phyloP scores from a whole-genome alignment of 805 yeast genomes.

The Barnettozyma populi region DNA sequence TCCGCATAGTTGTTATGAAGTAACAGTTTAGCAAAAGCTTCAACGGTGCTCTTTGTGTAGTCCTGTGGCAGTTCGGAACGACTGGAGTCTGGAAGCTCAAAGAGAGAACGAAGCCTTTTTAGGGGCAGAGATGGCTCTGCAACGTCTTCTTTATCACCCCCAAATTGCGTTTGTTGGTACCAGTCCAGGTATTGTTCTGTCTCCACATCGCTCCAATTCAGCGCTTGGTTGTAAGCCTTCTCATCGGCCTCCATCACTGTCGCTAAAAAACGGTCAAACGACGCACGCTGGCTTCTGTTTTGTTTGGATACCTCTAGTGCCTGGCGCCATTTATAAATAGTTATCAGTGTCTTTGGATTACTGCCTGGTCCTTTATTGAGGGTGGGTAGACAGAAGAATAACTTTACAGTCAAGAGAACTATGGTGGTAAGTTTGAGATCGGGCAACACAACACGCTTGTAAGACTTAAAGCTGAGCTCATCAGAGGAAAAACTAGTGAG shows the following conservation, averaged over 20 bases:
- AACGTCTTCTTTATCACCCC: conserved; percentile 20
- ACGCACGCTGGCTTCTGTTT: conserved; percentile 5
- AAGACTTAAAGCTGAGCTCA: background rate
- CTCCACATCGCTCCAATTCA: conserved; percentile 43
- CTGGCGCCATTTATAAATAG: conserved; percentile 18
- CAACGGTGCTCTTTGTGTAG: background rate
- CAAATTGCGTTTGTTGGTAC: conserved; percentile 30
- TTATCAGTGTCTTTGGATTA: background rate
- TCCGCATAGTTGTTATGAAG: background rate
- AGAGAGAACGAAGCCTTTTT: conserved; percentile 23
- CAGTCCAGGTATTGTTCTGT: conserved; percentile 45
- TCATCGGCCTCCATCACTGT: conserved; percentile 18
- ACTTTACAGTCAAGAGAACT: conserved; percentile 15
- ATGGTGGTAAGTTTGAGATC: conserved; percentile 16
- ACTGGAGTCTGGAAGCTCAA: conserved; percentile 11
- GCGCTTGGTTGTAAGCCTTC: conserved; percentile 29
- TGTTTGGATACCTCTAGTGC: conserved; percentile 16
- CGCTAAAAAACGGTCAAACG: conserved; percentile 10
- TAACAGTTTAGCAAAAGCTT: conserved; percentile 2
- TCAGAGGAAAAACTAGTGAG: background rate
- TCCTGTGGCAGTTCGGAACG: background rate
- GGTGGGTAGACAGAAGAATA: conserved; percentile 19
- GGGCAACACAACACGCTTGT: conserved; percentile 32
- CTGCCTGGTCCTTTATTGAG: background rate
- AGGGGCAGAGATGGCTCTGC: conserved; percentile 18